phyloP scores from a whole-genome alignment of 345 rosid genomes.

The Triadica sebifera region DNA sequence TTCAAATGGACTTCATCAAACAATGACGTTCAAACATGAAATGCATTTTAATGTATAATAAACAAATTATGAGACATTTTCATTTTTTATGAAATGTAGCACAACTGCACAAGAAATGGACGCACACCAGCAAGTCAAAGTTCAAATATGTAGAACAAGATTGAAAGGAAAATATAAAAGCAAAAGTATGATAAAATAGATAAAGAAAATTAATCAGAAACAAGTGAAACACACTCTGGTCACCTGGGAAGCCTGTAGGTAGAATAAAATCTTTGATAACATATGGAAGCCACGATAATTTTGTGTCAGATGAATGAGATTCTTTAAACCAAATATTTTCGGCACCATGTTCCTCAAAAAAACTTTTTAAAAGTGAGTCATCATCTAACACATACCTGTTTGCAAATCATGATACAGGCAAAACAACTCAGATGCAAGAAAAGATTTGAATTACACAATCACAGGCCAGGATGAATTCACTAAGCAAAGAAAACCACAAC shows the following conservation, averaged over 20 bases:
- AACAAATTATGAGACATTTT: background rate
- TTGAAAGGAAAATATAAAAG: background rate
- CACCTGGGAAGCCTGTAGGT: slow-evolving; percentile 91
- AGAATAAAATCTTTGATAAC: slow-evolving; percentile 61
- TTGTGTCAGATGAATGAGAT: slow-evolving; percentile 32
- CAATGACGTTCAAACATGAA: no score
- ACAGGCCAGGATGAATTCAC: background rate
- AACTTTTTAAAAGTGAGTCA: slow-evolving; percentile 45
- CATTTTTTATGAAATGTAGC: background rate
- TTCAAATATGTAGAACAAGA: background rate
- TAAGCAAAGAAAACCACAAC: background rate
- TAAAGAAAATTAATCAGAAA: background rate
- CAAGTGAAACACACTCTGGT: slow-evolving; percentile 7
- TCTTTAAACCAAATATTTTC: slow-evolving; percentile 18
- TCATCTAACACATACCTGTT: slow-evolving; percentile 64
- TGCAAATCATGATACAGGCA: background rate
- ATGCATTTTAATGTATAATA: no score
- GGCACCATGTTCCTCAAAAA: slow-evolving; percentile 36
- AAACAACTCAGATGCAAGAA: slow-evolving; percentile 1
- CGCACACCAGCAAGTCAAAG: background rate
- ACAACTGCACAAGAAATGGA: background rate
- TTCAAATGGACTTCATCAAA: no score
- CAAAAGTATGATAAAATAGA: background rate
- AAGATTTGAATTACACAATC: no score
- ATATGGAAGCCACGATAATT: slow-evolving; percentile 61